Conservation (phyloP, 305 asterid genomes). For the Solanum hybrid region DNA sequence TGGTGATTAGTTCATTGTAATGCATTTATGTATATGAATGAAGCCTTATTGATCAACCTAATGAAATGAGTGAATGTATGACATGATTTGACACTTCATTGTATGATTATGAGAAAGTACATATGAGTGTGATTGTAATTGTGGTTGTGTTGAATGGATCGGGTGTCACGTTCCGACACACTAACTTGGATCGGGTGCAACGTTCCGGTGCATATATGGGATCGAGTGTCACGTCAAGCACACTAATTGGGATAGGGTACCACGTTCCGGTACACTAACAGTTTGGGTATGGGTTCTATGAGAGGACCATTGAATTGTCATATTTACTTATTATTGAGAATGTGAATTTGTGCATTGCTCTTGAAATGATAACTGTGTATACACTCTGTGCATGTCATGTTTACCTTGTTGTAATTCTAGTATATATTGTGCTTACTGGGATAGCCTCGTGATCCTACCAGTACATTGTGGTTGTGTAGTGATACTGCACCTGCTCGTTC, state of each 20-base stretch:
- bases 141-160: background rate
- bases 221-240: background rate
- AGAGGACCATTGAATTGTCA: background rate
- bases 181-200: background rate
- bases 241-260: background rate
- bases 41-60: background rate
- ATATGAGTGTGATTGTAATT: background rate
- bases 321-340: background rate
- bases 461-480: background rate
- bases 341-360: background rate
- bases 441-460: background rate
- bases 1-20: background rate
- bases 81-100: background rate
- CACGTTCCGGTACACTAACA: background rate
- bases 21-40: background rate
- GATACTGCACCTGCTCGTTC: background rate
- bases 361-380: background rate
- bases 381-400: background rate
- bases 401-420: background rate
- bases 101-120: background rate
- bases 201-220: fast-evolving
- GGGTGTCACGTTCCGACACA: background rate
- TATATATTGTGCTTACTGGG: background rate
- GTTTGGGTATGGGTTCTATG: background rate
- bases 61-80: background rate